Percentiles rank a stretch among this genome's conserved stretches.
phyloP scores from a whole-genome alignment of 208 protist species.

The Trypanosoma avium region DNA sequence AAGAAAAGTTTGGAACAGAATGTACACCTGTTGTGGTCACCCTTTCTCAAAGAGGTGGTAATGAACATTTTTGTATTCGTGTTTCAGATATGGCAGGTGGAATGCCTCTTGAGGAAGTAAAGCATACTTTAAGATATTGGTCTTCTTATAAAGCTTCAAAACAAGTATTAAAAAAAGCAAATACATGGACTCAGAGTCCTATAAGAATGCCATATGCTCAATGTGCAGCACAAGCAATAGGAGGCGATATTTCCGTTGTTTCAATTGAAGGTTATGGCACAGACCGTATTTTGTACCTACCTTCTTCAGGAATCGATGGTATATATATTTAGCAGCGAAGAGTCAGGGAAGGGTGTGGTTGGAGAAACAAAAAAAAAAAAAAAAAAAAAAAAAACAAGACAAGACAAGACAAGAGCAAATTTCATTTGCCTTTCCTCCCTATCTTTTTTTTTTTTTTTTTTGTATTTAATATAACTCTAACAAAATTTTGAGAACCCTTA shows the following conservation, averaged over 20 bases:
- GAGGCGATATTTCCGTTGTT: conserved; percentile 51
- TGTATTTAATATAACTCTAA: no score
- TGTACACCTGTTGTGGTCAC: conserved; percentile 63
- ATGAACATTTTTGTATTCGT: conserved; percentile 48
- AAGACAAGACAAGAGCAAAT: not conserved
- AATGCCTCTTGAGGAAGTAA: conserved; percentile 41
- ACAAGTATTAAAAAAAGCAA: conserved; percentile 23
- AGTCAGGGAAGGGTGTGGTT: no score
- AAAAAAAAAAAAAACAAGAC: not conserved
- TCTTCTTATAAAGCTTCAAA: conserved; percentile 40
- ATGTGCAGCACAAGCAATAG: conserved; percentile 47
- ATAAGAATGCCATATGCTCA: conserved; percentile 64
- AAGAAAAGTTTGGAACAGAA: conserved; percentile 48
- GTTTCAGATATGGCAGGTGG: conserved; percentile 75
- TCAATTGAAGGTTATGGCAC: conserved; percentile 80
- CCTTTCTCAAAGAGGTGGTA: conserved; percentile 39
- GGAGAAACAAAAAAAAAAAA: not conserved
- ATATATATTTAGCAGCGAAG: conserved; percentile 14
- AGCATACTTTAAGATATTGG: conserved; percentile 50
- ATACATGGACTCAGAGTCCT: conserved; percentile 63
- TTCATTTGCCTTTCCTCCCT: not conserved
- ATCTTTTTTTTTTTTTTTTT: not conserved
- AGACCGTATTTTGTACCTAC: conserved; percentile 59
- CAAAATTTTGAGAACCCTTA: no score
- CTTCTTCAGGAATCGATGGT: conserved; percentile 35